phyloP scores from a whole-genome alignment of 2,329 filamentous ascomycete genomes.

The Chaetomium olivaceum region DNA sequence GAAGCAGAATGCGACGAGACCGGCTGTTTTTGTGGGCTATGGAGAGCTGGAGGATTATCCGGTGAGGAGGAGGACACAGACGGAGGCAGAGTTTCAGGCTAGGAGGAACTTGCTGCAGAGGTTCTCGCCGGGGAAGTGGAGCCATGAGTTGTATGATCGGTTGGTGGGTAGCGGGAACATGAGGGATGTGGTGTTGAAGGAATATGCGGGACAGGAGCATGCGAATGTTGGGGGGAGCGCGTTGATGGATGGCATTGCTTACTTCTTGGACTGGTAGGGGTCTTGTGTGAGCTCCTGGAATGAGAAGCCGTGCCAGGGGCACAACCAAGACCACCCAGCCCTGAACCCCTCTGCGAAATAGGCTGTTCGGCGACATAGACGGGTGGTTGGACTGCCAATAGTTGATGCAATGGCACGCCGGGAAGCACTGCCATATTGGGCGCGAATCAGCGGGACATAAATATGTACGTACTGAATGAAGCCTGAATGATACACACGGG shows the following conservation, averaged over 20 bases:
- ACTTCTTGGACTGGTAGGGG: slow-evolving; percentile 33
- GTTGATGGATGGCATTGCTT: slow-evolving; percentile 32
- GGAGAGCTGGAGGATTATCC: slow-evolving; percentile 23
- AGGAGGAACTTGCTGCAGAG: slow-evolving; percentile 24
- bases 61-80: slow-evolving; percentile 28
- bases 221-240: slow-evolving; percentile 29
- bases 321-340: too few relatives aligned
- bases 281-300: neutral
- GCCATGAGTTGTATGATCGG: slow-evolving; percentile 28
- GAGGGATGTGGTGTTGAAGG: slow-evolving; percentile 32
- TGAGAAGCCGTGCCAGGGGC: too few relatives aligned
- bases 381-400: too few relatives aligned
- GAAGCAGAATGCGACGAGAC: neutral
- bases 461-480: too few relatives aligned
- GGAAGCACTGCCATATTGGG: too few relatives aligned
- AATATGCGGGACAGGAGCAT: slow-evolving; percentile 33
- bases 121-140: slow-evolving; percentile 25
- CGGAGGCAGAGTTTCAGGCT: slow-evolving; percentile 27
- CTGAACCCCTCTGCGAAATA: too few relatives aligned
- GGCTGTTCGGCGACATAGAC: too few relatives aligned
- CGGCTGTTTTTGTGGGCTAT: neutral
- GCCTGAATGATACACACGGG: too few relatives aligned
- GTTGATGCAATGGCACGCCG: too few relatives aligned
- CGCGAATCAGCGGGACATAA: too few relatives aligned
- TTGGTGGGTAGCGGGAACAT: slow-evolving; percentile 25